phyloP scores from a whole-genome alignment of 192 early-diverging fungal genomes.

The Entophlyctis helioformis region DNA sequence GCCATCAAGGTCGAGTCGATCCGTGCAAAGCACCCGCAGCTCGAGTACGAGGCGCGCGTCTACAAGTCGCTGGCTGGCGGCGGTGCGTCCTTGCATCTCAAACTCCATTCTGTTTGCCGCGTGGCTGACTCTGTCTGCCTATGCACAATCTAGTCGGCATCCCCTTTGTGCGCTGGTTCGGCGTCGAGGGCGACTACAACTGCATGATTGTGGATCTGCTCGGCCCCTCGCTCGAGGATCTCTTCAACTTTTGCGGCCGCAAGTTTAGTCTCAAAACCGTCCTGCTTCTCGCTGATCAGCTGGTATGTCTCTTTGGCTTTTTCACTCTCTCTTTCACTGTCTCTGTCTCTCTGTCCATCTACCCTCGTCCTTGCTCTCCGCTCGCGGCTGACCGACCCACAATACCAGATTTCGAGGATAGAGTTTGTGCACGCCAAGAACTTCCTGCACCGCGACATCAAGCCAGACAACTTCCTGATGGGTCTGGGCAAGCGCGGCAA shows the following conservation, averaged over 20 bases:
- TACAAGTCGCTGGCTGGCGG: slow-evolving; percentile 91
- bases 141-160: slow-evolving; percentile 31
- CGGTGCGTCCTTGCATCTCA: slow-evolving; percentile 25
- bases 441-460: slow-evolving; percentile 55
- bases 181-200: slow-evolving; percentile 43
- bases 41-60: slow-evolving; percentile 94
- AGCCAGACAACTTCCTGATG: slow-evolving; percentile 54
- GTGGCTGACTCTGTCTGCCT: no score
- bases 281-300: slow-evolving; percentile 46
- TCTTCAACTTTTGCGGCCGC: slow-evolving; percentile 54
- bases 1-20: slow-evolving; percentile 95
- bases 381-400: no score
- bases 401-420: slow-evolving; percentile 42
- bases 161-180: slow-evolving; percentile 53
- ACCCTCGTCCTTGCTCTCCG: background rate
- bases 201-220: slow-evolving; percentile 56
- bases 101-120: no score
- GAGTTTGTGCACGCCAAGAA: slow-evolving; percentile 59
- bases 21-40: slow-evolving; percentile 90
- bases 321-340: no score
- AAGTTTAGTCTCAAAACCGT: slow-evolving; percentile 54
- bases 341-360: background rate
- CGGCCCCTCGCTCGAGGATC: slow-evolving; percentile 45
- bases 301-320: slow-evolving; percentile 25
- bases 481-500: slow-evolving; percentile 48